Evolutionary conservation across 108 stramenopile genomes (phyloP).

Genomic region (Discostella pseudostelligera): DNA sequence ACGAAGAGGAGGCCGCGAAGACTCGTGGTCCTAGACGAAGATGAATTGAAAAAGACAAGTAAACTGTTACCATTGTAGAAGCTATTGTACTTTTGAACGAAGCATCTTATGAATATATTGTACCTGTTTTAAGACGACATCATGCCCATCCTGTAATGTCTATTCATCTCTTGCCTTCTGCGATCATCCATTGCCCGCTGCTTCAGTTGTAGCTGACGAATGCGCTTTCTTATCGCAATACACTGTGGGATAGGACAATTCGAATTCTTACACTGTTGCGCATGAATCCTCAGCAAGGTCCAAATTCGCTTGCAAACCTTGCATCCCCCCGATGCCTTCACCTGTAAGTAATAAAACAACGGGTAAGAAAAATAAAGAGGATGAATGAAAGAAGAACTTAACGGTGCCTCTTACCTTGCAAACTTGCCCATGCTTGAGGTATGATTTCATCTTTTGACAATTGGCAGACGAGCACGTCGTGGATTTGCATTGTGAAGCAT

Average conservation of each 20-base stretch:
- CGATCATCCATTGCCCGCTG: conserved; percentile 92
- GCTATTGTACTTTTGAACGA: too few relatives aligned
- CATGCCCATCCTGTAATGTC: conserved; percentile 42
- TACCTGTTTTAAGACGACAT: conserved; percentile 5
- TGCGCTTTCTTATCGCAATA: conserved; percentile 84
- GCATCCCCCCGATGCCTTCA: conserved; percentile 87
- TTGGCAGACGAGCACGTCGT: conserved; percentile 81
- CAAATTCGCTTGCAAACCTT: conserved; percentile 93
- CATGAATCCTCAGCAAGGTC: conserved; percentile 94
- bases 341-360: conserved; percentile 11
- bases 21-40: too few relatives aligned
- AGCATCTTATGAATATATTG: too few relatives aligned
- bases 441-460: conserved; percentile 96
- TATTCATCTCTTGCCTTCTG: conserved; percentile 87
- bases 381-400: background rate
- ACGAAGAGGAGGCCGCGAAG: too few relatives aligned
- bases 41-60: too few relatives aligned
- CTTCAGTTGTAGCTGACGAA: conserved; percentile 86
- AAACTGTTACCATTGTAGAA: too few relatives aligned
- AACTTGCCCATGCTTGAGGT: conserved; percentile 69
- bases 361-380: background rate
- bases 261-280: conserved; percentile 85
- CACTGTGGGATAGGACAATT: conserved; percentile 93
- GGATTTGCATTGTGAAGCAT: conserved; percentile 91
- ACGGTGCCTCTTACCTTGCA: conserved; percentile 59